A percentile compares a stretch with the other conserved stretches of the same genome.
These are phyloP conservation scores for Linum tenue DNA, from an alignment of 345 rosid genomes.

Conservation along the genomic window DNA sequence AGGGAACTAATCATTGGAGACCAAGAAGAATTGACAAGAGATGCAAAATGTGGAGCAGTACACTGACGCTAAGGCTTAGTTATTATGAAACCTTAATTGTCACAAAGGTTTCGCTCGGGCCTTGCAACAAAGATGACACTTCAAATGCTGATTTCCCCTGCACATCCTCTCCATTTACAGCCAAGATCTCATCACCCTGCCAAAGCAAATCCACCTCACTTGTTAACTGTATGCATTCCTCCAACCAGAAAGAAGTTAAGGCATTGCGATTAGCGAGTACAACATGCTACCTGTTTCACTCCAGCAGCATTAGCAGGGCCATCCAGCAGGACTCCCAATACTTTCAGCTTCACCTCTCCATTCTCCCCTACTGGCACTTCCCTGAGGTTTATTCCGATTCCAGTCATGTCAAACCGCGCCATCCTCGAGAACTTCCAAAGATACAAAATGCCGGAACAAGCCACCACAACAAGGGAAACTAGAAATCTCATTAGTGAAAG, in stretches of 20 bases:
- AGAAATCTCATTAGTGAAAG: constrained; percentile 25
- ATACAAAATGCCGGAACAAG: constrained; percentile 21
- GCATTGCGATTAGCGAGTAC: neutral
- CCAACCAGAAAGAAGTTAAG: neutral
- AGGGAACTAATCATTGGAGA: neutral
- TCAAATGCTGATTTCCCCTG: constrained; percentile 87
- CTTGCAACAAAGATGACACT: constrained; percentile 87
- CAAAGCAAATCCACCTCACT: constrained; percentile 7
- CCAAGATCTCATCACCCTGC: constrained; percentile 78
- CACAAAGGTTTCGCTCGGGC: constrained; percentile 81
- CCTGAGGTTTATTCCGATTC: constrained; percentile 88
- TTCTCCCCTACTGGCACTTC: constrained; percentile 56
- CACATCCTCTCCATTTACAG: constrained; percentile 74
- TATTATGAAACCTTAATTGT: constrained; percentile 50
- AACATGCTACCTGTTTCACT: constrained; percentile 57
- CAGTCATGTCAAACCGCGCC: constrained; percentile 88
- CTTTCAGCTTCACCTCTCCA: constrained; percentile 63
- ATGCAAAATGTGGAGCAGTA: neutral
- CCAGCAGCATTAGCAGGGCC: constrained; percentile 87
- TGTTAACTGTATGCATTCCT: neutral
- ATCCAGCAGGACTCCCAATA: constrained; percentile 71
- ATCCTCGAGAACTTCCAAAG: constrained; percentile 80
- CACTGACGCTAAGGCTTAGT: neutral
- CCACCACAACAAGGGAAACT: constrained; percentile 11
- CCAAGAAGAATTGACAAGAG: neutral